Evolutionary conservation across 2,329 filamentous ascomycete species (phyloP), one percentile per base, ranked within the genome.

Genomic region (Penicillium sclerotiorum): DNA sequence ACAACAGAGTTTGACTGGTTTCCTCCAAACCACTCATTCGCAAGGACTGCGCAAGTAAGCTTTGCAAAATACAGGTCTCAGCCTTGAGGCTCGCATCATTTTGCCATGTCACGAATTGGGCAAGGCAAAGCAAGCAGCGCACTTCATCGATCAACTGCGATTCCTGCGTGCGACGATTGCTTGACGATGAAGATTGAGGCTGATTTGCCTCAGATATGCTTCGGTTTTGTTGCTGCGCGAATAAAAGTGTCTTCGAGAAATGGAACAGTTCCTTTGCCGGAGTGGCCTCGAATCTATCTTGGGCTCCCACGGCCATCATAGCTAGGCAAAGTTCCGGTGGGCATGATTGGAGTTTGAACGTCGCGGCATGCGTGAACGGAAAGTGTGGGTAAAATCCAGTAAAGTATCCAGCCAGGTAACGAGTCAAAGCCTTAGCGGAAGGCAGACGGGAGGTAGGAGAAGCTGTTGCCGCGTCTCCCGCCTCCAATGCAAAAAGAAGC

Each of bases 331-430:
- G 71, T 63, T 88, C 86, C 0, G 85, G 80, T 0, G 83, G 82
- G n/a, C 83, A 77, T 9, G 83, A 78, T 2, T 79, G 78, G 0
- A 83, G 77, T 1, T 76, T 75, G 43, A 88, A 74, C 0, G 85
- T 87, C 0, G 85, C 81, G 6, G 87, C 71, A 61, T 89, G 86
- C n/a, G 88, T 69, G 52, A 89, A 78, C 0, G 79, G 79, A 22
- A 81, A 69, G 47, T 81, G 77, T 20, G 78, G 75, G 53, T 81
- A 75, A 49, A 88, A 87, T 0, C 85, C 84, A 53, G 78, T 80
- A 40, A 87, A 79, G 57, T 87, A 89, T 1, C 84, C 84, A 55
- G 86, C 83, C 27, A 88, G 68, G 55, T 87, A 89, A 23, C 86
- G 73, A 3, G 82, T 83, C 13, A 88, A 66, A 0, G 86, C 85